These are phyloP conservation scores for Phytophthora sojae DNA, from an alignment of 352 stramenopile genomes.

Conservation along the genomic window DNA sequence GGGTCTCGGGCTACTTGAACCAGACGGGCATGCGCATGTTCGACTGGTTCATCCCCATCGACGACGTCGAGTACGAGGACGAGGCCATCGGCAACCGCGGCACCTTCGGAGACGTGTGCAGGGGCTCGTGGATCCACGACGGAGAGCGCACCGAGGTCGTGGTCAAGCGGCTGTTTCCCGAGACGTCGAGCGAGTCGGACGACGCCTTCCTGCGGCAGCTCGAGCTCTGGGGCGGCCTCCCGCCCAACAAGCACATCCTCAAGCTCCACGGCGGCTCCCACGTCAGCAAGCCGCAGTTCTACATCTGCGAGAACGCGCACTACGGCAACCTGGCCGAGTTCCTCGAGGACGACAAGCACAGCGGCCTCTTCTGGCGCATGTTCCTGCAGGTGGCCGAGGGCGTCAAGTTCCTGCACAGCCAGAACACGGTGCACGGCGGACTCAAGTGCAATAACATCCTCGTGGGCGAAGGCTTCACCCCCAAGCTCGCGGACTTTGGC, in stretches of 20 bases:
- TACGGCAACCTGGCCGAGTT: constrained; percentile 29
- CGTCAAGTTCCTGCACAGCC: constrained; percentile 48
- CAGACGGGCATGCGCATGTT: constrained; percentile 7
- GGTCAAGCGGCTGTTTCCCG: constrained; percentile 41
- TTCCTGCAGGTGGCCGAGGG: constrained; percentile 30
- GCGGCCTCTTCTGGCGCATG: constrained; percentile 7
- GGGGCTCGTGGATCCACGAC: constrained; percentile 22
- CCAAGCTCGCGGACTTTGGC: constrained; percentile 26
- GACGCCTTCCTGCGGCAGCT: constrained; percentile 35
- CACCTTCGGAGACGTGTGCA: constrained; percentile 24
- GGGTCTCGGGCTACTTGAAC: neutral
- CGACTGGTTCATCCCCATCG: constrained; percentile 37
- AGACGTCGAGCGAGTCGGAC: constrained; percentile 1
- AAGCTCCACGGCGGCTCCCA: constrained; percentile 44
- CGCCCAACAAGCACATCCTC: constrained; percentile 36
- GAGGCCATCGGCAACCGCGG: constrained; percentile 16
- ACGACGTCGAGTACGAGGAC: constrained; percentile 34
- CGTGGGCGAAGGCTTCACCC: constrained; percentile 32
- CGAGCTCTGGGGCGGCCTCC: constrained; percentile 36
- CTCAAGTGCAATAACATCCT: constrained; percentile 55
- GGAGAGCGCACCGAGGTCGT: constrained; percentile 26
- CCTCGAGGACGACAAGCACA: constrained; percentile 1
- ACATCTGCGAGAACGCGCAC: constrained; percentile 20
- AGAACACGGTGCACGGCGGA: constrained; percentile 41
- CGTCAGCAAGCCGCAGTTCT: constrained; percentile 25